These are phyloP conservation scores for Podospora comata DNA, from an alignment of 495 filamentous ascomycete genomes.

Conservation along the genomic window DNA sequence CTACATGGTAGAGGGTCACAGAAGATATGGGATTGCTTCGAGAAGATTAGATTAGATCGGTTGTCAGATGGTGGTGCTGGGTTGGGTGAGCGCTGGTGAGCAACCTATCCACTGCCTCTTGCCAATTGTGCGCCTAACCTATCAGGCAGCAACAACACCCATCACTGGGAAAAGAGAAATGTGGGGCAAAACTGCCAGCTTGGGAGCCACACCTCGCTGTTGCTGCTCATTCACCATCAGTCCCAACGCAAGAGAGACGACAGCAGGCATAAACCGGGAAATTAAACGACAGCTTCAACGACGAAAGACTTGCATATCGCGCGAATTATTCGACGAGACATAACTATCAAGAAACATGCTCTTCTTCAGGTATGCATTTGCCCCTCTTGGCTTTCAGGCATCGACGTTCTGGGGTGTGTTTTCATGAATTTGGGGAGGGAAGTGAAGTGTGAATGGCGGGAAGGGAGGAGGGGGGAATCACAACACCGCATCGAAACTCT, in stretches of 20 bases:
- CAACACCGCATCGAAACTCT: not conserved
- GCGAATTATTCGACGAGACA: not conserved
- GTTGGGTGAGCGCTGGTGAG: not conserved
- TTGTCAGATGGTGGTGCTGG: not conserved
- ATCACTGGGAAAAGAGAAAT: not conserved
- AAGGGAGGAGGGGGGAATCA: not conserved
- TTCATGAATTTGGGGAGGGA: not conserved
- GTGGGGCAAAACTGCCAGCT: not conserved
- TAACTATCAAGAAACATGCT: constrained; percentile 41
- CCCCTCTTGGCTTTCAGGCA: not conserved
- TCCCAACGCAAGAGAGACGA: not conserved
- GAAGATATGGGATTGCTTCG: not conserved
- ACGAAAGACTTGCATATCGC: not conserved
- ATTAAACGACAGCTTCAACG: not conserved
- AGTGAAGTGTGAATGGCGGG: not conserved
- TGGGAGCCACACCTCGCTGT: not conserved
- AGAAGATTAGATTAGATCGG: not conserved
- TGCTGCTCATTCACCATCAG: not conserved
- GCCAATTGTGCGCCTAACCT: not conserved
- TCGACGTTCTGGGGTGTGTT: not conserved
- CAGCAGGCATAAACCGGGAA: not conserved
- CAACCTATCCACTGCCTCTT: not conserved
- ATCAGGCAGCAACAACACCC: not conserved
- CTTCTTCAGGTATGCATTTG: constrained; percentile 54
- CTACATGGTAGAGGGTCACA: too few relatives aligned